Evolutionary conservation across 306 rosid species (phyloP).

Genomic region (Quercus agrifolia): DNA sequence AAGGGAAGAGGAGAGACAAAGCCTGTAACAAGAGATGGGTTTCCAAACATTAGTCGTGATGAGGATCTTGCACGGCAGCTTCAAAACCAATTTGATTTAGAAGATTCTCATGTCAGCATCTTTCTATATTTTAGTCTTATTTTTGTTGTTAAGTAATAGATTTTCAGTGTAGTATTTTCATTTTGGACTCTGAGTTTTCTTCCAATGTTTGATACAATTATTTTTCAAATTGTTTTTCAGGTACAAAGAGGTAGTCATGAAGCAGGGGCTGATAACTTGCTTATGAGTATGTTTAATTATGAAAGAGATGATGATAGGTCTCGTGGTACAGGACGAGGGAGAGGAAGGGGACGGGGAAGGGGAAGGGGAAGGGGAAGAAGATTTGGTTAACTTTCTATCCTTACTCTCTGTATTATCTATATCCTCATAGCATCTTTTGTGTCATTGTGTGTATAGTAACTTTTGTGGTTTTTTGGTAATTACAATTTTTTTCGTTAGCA

Average conservation of each 20-base stretch:
- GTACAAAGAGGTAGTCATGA: constrained; percentile 34
- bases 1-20: constrained; percentile 51
- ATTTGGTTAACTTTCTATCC: constrained; percentile 6
- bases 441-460: not conserved
- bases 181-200: not conserved
- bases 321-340: constrained; percentile 34
- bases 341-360: constrained; percentile 44
- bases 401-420: not conserved
- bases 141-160: not conserved
- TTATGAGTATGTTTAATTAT: constrained; percentile 77
- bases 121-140: not conserved
- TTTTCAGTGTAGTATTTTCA: not conserved
- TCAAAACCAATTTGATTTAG: constrained; percentile 65
- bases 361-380: constrained; percentile 36
- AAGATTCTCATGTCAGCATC: constrained; percentile 57
- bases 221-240: constrained; percentile 36
- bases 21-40: constrained; percentile 13
- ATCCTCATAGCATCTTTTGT: not conserved
- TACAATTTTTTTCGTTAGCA: too few relatives aligned
- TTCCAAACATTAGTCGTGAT: constrained; percentile 39
- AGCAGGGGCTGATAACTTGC: constrained; percentile 50
- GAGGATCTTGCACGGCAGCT: constrained; percentile 86
- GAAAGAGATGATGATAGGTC: constrained; percentile 39
- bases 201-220: constrained; percentile 4
- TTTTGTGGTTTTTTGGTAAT: too few relatives aligned